phyloP scores from a whole-genome alignment of 2,329 filamentous ascomycete genomes.

The Fonsecaea multimorphosa region DNA sequence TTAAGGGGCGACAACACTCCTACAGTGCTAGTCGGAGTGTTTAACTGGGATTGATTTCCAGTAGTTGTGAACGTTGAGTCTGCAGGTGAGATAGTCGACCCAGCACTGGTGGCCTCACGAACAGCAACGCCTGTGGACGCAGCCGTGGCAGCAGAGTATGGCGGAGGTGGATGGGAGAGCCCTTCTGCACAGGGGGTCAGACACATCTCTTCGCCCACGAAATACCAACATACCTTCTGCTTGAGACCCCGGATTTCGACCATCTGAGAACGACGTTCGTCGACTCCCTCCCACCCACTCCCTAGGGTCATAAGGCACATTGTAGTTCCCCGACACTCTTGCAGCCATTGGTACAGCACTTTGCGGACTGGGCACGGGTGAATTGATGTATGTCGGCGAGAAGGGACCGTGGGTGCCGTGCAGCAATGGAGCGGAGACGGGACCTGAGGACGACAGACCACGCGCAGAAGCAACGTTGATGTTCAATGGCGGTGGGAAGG shows the following conservation, averaged over 20 bases:
- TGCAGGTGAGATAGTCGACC: constrained; percentile 30
- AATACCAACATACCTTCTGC: constrained; percentile 30
- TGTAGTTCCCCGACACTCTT: constrained; percentile 49
- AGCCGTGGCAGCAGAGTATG: constrained; percentile 34
- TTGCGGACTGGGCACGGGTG: constrained; percentile 46
- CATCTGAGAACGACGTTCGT: constrained; percentile 23
- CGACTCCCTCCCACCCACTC: constrained; percentile 54
- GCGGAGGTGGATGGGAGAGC: constrained; percentile 36
- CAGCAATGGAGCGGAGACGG: constrained; percentile 52
- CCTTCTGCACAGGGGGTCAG: constrained; percentile 35
- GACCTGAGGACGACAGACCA: constrained; percentile 43
- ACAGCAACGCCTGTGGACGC: constrained; percentile 10
- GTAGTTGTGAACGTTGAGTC: constrained; percentile 29
- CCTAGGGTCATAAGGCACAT: constrained; percentile 56
- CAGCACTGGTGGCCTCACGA: constrained; percentile 26
- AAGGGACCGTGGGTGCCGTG: constrained; percentile 55
- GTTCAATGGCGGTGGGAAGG: constrained; percentile 51
- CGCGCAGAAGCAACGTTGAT: constrained; percentile 47
- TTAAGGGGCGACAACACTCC: constrained; percentile 28
- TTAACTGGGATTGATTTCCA: constrained; percentile 22
- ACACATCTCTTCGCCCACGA: not conserved
- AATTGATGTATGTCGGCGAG: constrained; percentile 46
- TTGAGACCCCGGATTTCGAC: constrained; percentile 15
- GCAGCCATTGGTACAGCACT: constrained; percentile 52
- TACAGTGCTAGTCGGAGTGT: constrained; percentile 32